Base-by-base conservation (phyloP, 148 eudicot genomes). In the Rhododendron ovatum region DNA sequence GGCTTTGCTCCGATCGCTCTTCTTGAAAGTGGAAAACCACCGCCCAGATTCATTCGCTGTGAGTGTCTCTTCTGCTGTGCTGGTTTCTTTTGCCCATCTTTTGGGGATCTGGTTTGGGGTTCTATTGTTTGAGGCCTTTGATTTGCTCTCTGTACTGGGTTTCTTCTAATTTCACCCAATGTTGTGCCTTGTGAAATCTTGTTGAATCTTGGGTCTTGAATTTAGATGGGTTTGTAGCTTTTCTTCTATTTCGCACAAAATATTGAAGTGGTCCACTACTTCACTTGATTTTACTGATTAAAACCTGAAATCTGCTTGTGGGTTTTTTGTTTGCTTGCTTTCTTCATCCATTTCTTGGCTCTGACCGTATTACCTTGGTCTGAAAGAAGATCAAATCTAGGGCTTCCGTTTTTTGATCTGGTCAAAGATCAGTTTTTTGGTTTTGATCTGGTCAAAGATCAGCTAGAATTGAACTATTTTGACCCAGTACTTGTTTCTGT, bases 391-490 rank as follows among this genome's bases (percentile, higher is more conserved):
- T 86, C 65, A 48, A 74, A 65, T 86, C 85, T 86, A 86, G 88
- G 90, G 91, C 67, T 90, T 90, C 83, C 14, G 1, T 35, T 59
- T 20, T 22, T 78, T 87, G 86, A 82, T 85, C 86, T 85, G 82
- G 82, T 28, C 47, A 71, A 35, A 61, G 39, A 69, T 77, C 76
- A 33, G 35, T 51, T 80, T 69, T n/a, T 22, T 30, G 2, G 76
- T 71, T 30, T 24, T 33, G 76, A 71, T 71, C 76, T 71, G 76
- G 37, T 71, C 76, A 80, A 26, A 63, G 30, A 71, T 55, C 78
- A 26, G 37, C 45, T 84, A 8, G 9, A 22, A 51, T 87, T 67
- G 73, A 84, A 77, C 37, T 63, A 59, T 90, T 71, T 82, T 63
- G 78, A 74, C 76, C 24, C 61, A 73, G 74, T 63, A 5, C 78